Evolutionary conservation across 768 basidiomycete species (phyloP), one percentile per base, ranked within the genome.

Genomic region (Clitopilus hobsonii): DNA sequence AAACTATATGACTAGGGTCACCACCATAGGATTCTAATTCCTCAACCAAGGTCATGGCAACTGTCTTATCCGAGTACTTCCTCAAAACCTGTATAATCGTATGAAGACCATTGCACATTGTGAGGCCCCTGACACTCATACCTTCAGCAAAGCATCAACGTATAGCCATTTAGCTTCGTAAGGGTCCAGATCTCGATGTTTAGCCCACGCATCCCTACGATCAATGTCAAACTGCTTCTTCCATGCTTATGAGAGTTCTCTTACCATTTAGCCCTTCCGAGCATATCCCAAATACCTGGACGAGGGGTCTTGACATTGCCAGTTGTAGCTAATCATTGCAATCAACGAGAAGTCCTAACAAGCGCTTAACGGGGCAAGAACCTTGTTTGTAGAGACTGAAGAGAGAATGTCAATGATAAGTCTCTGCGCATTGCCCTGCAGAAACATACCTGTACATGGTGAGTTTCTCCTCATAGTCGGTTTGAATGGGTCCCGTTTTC

Each of bases 401-500:
- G 22, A 50, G 52, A 13, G 38, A 60, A 61, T 38, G 60, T 57
- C 53, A 47, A 14, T 38, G 13, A 54, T 49, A 26, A 29, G 54
- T 54, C 32, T 38, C 18, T 11, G 8, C 22, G 54, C 29, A 5
- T 23, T 18, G n/a, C n/a, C 25, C 28, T 4, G 32, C 47, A 53
- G 10, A 54, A 26, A 48, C 80, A 28, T 57, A 88, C 88, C 91
- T 91, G 67, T 98, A 98, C 84, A 98, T 92, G 10, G 84, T 82
- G 13, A 98, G 73, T 68, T 98, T 98, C 67, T 96, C 94, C 61
- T 97, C 94, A 66, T 98, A 97, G 59, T 84, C 90, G 0, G 94
- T 97, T 69, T 97, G 94, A 63, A 98, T 94, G 26, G 94, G 93
- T 0, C 95, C 94, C 8, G 85, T 91, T 77, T 96, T 96, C 1